Base-by-base conservation (phyloP, 768 basidiomycete species). In the Tephrocybe rancida region DNA sequence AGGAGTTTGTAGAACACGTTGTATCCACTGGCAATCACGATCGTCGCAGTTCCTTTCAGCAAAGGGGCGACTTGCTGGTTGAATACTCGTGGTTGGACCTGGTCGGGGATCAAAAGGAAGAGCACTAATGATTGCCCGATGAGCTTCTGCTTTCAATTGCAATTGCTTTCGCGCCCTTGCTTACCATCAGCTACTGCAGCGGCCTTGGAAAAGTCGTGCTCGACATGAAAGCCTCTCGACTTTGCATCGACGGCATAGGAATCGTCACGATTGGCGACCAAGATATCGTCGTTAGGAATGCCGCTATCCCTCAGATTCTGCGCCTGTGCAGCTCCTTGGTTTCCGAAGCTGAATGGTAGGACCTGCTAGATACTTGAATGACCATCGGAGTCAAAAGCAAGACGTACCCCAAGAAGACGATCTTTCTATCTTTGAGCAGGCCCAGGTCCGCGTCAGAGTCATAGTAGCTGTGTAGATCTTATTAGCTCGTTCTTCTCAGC, bases 301-400 rank as follows among this genome's bases (percentile, higher is more conserved):
- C 84, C 84, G 47, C 79, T 74, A 55, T 85, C 84, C n/a, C 84
- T 76, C 54, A 86, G 61, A 55, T 86, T 86, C 67, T 85, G 83
- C 3, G 84, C 84, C 63, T 85, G 84, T 44, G 84, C 84, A 27
- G 84, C 80, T 11, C 84, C 84, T 64, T 86, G 84, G 64, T 84
- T 85, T 39, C 84, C 84, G 64, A 84, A 86, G 3, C 83, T 85
- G 48, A 19, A 19, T 19, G 18, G 46, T n/a, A 19, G 18, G 14
- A 32, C 27, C 11, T 29, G 39, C 22, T 38, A 18, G 29, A 38
- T 10, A 21, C 14, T 30, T 22, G 19, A 19, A 16, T n/a, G 19
- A 14, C 2, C 9, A 27, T 47, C 21, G 14, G 13, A 16, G n/a
- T 10, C 37, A 18, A 10, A 26, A 27, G 21, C 16, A 44, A 25